A percentile compares a stretch with the other conserved stretches of the same genome.
Evolutionary conservation across 148 eudicot species (phyloP).

Genomic region (Oxyria digyna): DNA sequence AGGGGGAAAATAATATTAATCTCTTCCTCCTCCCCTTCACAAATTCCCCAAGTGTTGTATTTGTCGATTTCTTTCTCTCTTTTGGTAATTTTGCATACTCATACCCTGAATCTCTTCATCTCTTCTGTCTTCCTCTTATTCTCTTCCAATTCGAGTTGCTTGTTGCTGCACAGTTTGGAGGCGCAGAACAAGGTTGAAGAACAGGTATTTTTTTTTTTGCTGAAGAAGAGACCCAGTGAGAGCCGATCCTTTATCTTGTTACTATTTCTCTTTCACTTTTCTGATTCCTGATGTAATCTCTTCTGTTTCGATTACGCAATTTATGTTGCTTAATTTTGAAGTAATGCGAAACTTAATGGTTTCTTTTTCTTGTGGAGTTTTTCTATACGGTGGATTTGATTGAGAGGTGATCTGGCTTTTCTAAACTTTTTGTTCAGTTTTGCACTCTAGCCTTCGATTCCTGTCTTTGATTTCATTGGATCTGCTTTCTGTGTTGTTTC

Average conservation of each 20-base stretch:
- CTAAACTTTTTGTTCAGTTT: background rate
- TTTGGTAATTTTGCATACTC: slow-evolving; percentile 2
- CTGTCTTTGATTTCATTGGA: slow-evolving; percentile 2
- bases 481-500: slow-evolving; percentile 7
- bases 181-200: slow-evolving; percentile 1
- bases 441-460: background rate
- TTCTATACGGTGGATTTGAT: background rate
- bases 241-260: slow-evolving; percentile 3
- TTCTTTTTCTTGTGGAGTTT: background rate
- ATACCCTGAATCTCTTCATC: slow-evolving; percentile 1
- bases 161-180: background rate
- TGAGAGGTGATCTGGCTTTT: slow-evolving; percentile 1
- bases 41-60: background rate
- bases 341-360: slow-evolving; percentile 1
- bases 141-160: slow-evolving; percentile 7
- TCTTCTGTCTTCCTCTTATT: background rate
- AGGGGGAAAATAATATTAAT: background rate
- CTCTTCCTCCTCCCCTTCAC: slow-evolving; percentile 2
- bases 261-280: background rate
- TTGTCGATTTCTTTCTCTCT: background rate
- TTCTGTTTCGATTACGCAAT: background rate
- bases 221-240: background rate
- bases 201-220: background rate
- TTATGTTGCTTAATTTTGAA: slow-evolving; percentile 5
- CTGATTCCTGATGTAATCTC: background rate